Conservation (phyloP, 352 stramenopile genomes). For the Pythium brachiatum region DNA sequence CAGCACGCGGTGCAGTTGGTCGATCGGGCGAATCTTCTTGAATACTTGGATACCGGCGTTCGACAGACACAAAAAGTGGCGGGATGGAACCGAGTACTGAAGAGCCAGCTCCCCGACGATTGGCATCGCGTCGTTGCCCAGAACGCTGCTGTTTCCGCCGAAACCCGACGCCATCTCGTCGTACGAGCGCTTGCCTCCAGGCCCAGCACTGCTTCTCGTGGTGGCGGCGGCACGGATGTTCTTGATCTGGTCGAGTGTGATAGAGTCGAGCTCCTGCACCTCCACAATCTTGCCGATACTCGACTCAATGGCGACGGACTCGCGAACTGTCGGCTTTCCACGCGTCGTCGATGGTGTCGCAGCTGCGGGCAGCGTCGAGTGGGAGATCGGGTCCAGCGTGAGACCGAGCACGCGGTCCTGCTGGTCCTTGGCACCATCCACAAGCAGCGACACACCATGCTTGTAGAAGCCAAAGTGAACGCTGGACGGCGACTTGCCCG, state of each 20-base stretch:
- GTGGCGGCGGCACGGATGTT: slow-evolving; percentile 12
- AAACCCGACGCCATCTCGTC: slow-evolving; percentile 67
- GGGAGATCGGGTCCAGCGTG: slow-evolving; percentile 66
- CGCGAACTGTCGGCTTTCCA: slow-evolving; percentile 68
- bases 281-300: slow-evolving; percentile 85
- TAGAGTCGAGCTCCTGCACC: slow-evolving; percentile 58
- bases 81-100: slow-evolving; percentile 77
- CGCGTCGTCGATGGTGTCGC: slow-evolving; percentile 31
- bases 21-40: slow-evolving; percentile 87
- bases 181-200: slow-evolving; percentile 65
- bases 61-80: slow-evolving; percentile 85
- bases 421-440: slow-evolving; percentile 74
- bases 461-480: slow-evolving; percentile 80
- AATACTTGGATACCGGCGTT: slow-evolving; percentile 87
- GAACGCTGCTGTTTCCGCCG: slow-evolving; percentile 23
- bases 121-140: slow-evolving; percentile 27
- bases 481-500: slow-evolving; percentile 73
- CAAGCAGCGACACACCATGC: slow-evolving; percentile 74
- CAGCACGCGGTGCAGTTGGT: slow-evolving; percentile 81
- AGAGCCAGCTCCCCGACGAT: slow-evolving; percentile 80
- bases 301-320: slow-evolving; percentile 71
- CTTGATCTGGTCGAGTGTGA: slow-evolving; percentile 9
- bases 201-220: slow-evolving; percentile 7
- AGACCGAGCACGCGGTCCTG: slow-evolving; percentile 79
- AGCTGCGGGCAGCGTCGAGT: slow-evolving; percentile 50